phyloP scores from a whole-genome alignment of 139 green algal genomes.

The Chlamydomonas incerta region DNA sequence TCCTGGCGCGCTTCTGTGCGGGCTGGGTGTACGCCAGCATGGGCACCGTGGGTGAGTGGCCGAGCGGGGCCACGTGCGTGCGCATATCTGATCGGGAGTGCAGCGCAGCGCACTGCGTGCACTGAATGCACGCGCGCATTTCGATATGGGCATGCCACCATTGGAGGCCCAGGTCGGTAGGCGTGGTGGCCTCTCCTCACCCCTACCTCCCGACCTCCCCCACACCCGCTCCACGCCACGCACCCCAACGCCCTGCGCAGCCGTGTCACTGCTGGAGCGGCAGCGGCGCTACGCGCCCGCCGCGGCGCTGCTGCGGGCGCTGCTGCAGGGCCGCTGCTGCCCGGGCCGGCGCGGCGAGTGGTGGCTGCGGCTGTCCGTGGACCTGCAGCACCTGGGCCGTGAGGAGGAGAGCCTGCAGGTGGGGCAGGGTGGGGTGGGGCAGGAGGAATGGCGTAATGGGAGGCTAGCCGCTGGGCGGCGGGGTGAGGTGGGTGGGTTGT shows the following conservation, averaged over 20 bases:
- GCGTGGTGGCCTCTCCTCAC: background rate
- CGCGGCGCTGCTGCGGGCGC: slow-evolving; percentile 66
- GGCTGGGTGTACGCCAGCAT: slow-evolving; percentile 81
- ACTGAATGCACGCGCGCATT: no score
- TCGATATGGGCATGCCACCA: no score
- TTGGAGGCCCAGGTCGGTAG: no score
- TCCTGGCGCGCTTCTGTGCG: slow-evolving; percentile 72
- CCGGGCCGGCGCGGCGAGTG: slow-evolving; percentile 77
- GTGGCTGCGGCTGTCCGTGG: slow-evolving; percentile 83
- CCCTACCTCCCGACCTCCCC: background rate
- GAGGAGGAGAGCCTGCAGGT: slow-evolving; percentile 49
- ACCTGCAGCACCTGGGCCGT: slow-evolving; percentile 84
- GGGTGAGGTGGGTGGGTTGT: no score
- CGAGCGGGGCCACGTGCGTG: no score
- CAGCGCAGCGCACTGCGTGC: no score
- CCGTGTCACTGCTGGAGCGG: slow-evolving; percentile 75
- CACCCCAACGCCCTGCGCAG: background rate
- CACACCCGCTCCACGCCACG: no score
- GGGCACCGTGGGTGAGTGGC: slow-evolving; percentile 71
- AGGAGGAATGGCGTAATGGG: no score
- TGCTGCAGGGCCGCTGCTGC: slow-evolving; percentile 83
- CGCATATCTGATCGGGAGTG: no score
- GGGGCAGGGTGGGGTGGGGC: background rate
- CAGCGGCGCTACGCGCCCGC: slow-evolving; percentile 70
- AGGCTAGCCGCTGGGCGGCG: no score